phyloP scores from a whole-genome alignment of 345 rosid species.

The Chamaenerion angustifolium region DNA sequence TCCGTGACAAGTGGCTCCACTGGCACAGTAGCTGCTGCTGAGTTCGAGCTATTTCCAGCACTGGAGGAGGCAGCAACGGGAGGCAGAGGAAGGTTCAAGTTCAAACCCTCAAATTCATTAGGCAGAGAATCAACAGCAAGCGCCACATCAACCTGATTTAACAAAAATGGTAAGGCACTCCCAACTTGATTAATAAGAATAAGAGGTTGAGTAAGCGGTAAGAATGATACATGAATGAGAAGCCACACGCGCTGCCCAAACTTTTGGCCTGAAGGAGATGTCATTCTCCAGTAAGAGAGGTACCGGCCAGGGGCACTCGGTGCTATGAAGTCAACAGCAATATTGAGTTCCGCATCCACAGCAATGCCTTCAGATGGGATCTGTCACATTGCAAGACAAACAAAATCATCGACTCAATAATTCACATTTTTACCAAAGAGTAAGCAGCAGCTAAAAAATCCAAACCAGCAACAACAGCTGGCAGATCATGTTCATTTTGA shows the following conservation, averaged over 20 bases:
- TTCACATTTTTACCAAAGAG: not conserved
- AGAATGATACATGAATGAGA: constrained; percentile 44
- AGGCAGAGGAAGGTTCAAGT: too few relatives aligned
- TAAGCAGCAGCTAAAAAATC: too few relatives aligned
- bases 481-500: too few relatives aligned
- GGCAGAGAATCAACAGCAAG: too few relatives aligned
- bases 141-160: too few relatives aligned
- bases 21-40: constrained; percentile 3
- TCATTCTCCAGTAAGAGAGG: constrained; percentile 86
- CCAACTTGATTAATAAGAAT: too few relatives aligned
- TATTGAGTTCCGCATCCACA: constrained; percentile 49
- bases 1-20: constrained; percentile 13
- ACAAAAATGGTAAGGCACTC: too few relatives aligned
- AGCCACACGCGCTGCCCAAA: constrained; percentile 98
- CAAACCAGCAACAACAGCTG: not conserved
- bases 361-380: constrained; percentile 53
- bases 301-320: constrained; percentile 70
- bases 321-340: constrained; percentile 64
- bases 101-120: too few relatives aligned
- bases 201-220: not conserved
- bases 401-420: not conserved
- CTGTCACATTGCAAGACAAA: constrained; percentile 23
- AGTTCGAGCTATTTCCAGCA: constrained; percentile 15
- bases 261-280: constrained; percentile 42
- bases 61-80: too few relatives aligned